phyloP scores from a whole-genome alignment of 257 asterid species.

The Vinca minor region DNA sequence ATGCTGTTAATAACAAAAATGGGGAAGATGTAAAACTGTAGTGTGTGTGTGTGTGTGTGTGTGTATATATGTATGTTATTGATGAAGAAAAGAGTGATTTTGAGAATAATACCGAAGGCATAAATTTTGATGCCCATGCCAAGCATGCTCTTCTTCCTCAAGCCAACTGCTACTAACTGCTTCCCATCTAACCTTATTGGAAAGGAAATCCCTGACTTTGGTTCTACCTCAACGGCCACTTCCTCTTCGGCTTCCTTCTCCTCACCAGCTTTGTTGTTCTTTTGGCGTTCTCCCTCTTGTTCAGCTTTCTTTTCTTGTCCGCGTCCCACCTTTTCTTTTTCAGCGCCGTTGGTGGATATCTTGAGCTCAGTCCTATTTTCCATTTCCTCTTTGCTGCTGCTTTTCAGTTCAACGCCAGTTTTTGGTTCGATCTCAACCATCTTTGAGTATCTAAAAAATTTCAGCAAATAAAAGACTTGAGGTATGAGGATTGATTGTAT shows the following conservation, averaged over 20 bases:
- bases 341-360: conserved; percentile 6
- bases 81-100: background rate
- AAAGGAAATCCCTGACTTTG: conserved; percentile 56
- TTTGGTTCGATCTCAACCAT: conserved; percentile 42
- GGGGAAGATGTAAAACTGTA: too few relatives aligned
- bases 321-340: conserved; percentile 23
- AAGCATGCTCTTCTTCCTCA: conserved; percentile 74
- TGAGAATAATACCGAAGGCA: conserved; percentile 40
- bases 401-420: conserved; percentile 24
- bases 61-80: background rate
- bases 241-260: conserved; percentile 31
- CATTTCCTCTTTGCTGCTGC: conserved; percentile 17
- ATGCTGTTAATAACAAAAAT: too few relatives aligned
- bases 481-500: conserved; percentile 12
- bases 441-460: too few relatives aligned
- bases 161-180: conserved; percentile 48
- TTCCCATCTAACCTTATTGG: conserved; percentile 55
- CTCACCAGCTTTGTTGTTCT: conserved; percentile 19
- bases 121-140: conserved; percentile 63
- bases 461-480: background rate
- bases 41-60: too few relatives aligned
- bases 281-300: conserved; percentile 22
- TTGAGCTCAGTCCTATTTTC: conserved; percentile 14
- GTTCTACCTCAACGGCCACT: conserved; percentile 47
- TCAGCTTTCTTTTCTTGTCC: too few relatives aligned